Evolutionary conservation across 345 rosid species (phyloP), one percentile per base, ranked within the genome.

Genomic region (Gynandropsis gynandra): DNA sequence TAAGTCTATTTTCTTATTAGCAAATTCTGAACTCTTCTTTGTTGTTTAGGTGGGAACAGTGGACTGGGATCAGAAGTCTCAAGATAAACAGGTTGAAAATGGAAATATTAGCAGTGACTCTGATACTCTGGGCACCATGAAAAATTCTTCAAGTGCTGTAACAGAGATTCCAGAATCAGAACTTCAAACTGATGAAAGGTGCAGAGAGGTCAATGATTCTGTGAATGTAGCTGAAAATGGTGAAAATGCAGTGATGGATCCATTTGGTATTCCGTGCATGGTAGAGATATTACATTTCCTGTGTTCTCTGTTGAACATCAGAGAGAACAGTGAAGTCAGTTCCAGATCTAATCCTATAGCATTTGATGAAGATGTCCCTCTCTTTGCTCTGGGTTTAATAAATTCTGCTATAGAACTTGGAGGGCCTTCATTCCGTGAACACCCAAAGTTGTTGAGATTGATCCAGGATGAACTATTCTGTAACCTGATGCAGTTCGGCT

Each of bases 281-380:
- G 81, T 79, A 63, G 93, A 80, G 60, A 73, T 84, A 53, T 70
- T 80, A 59, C 83, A 79, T 31, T 84, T 78, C 67, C 52, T 84
- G 59, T 84, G 88, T 53, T 80, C 85, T 16, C 50, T 84, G 44
- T 68, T 84, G 64, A 84, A 80, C 63, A 76, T 70, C 36, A 65
- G 75, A 56, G 85, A 78, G 50, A 63, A 73, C 19, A 52, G 67
- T 46, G 81, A 72, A 52, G 58, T 62, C 52, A 78, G 61, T 61
- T 63, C 85, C 41, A 75, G 72, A 70, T 70, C 78, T 32, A 80
- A 79, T 71, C 72, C 88, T 9, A 72, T 84, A 38, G 80, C 88
- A 21, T 74, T 71, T 71, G 93, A 84, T 57, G 93, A 84, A 69
- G 93, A 84, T 50, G 83, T 84, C 57, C 93, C 88, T 13, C 76